Percentiles rank a stretch among this genome's conserved stretches.
phyloP scores from a whole-genome alignment of 495 filamentous ascomycete genomes.

The Pyronema domesticum region DNA sequence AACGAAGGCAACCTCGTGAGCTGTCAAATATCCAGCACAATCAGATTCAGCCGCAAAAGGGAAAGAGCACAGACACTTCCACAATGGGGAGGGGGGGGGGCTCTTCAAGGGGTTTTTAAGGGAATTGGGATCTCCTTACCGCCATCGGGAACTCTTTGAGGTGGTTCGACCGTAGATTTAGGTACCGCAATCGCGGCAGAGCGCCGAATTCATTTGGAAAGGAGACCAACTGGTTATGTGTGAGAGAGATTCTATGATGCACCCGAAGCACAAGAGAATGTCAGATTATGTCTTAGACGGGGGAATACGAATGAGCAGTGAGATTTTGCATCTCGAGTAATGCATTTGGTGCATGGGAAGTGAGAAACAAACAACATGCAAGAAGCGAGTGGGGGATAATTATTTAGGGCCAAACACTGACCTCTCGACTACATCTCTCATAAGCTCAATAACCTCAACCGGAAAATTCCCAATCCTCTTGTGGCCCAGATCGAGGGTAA shows the following conservation, averaged over 20 bases:
- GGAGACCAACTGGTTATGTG: constrained; percentile 67
- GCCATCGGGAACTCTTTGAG: constrained; percentile 74
- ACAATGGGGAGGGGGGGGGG: neutral
- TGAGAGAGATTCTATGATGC: constrained; percentile 54
- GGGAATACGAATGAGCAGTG: neutral
- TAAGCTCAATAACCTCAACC: constrained; percentile 76
- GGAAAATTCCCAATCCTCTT: constrained; percentile 64
- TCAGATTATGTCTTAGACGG: neutral
- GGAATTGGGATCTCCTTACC: constrained; percentile 34
- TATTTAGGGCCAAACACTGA: constrained; percentile 26
- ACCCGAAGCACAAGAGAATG: neutral
- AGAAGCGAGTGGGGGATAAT: neutral
- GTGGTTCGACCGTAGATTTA: constrained; percentile 80
- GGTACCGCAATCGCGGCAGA: constrained; percentile 73
- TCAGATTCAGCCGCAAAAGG: constrained; percentile 5
- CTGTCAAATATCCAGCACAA: constrained; percentile 22
- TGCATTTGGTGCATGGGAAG: neutral
- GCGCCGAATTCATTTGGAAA: constrained; percentile 69
- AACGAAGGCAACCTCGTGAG: constrained; percentile 56
- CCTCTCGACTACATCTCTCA: constrained; percentile 86
- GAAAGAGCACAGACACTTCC: constrained; percentile 5
- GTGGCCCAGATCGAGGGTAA: constrained; percentile 79
- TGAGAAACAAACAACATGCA: no score
- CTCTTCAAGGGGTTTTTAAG: neutral
- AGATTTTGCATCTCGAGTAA: neutral